phyloP scores from a whole-genome alignment of 2,329 filamentous ascomycete species.

The Sporothrix pseudoabietina region DNA sequence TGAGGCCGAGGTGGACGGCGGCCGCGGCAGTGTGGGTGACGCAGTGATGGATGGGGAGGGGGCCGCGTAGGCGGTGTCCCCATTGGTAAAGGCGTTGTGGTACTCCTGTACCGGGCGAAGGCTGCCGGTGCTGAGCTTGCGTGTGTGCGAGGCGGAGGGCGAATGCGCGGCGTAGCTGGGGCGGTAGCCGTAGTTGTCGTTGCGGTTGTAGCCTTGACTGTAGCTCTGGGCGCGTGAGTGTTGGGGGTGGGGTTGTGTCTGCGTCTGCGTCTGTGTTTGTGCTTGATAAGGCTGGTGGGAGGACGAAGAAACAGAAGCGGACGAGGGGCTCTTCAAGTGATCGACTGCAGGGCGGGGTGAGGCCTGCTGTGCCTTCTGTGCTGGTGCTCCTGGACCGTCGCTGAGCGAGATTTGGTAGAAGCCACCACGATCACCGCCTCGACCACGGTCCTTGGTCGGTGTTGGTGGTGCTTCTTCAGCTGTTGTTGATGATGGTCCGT shows the following conservation, averaged over 20 bases:
- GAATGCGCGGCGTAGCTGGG: constrained; percentile 28
- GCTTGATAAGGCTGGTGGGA: constrained; percentile 16
- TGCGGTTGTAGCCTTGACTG: constrained; percentile 21
- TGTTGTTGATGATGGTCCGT: neutral
- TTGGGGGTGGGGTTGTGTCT: neutral
- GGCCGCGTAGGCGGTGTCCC: constrained; percentile 34
- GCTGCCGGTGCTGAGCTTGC: constrained; percentile 21
- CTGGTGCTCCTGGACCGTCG: constrained; percentile 17
- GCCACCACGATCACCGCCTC: constrained; percentile 18
- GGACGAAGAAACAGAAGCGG: constrained; percentile 2
- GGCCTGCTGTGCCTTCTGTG: neutral
- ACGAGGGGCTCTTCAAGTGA: constrained; percentile 10
- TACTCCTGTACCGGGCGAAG: constrained; percentile 40
- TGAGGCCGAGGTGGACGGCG: constrained; percentile 21
- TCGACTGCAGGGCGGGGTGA: constrained; percentile 14
- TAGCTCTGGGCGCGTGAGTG: constrained; percentile 27
- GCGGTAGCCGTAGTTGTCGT: constrained; percentile 31
- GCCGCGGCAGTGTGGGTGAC: constrained; percentile 14
- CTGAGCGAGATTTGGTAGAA: constrained; percentile 26
- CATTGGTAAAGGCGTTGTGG: constrained; percentile 41
- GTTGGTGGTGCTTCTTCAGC: neutral
- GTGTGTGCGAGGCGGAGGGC: neutral
- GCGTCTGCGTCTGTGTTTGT: constrained; percentile 10
- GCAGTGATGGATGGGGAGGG: constrained; percentile 1
- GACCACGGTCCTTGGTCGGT: constrained; percentile 6